Percentiles rank a stretch among this genome's conserved stretches.
phyloP scores from a whole-genome alignment of 805 yeast genomes.

The Saccharomycopsis sp. region DNA sequence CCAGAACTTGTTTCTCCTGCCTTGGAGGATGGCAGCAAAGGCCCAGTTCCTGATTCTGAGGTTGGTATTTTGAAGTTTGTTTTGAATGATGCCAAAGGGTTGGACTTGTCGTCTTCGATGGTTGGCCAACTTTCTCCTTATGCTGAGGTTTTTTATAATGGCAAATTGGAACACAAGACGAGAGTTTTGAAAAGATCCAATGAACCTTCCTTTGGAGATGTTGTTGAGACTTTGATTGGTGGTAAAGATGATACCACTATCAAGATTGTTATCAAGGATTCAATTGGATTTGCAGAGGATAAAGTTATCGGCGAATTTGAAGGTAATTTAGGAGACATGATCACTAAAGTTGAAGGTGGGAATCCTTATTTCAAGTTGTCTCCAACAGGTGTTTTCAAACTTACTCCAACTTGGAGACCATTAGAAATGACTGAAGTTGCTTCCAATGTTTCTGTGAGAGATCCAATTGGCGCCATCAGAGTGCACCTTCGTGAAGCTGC shows the following conservation, averaged over 20 bases:
- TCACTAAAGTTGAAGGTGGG: constrained; percentile 38
- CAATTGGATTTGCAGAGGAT: constrained; percentile 39
- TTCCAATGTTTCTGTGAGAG: constrained; percentile 35
- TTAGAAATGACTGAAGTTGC: constrained; percentile 45
- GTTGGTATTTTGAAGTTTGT: constrained; percentile 63
- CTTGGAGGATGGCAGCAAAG: constrained; percentile 23
- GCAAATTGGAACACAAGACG: constrained; percentile 43
- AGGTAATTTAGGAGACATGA: constrained; percentile 44
- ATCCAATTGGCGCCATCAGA: constrained; percentile 62
- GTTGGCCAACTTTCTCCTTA: constrained; percentile 44
- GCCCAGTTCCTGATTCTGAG: constrained; percentile 43
- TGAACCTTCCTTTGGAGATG: constrained; percentile 65
- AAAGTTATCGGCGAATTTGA: constrained; percentile 44
- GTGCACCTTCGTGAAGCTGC: constrained; percentile 46
- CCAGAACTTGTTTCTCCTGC: constrained; percentile 19
- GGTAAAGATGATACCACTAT: constrained; percentile 49
- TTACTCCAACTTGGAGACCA: constrained; percentile 65
- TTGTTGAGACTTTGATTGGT: constrained; percentile 51
- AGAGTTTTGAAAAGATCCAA: constrained; percentile 59
- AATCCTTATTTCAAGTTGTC: constrained; percentile 40
- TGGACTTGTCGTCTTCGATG: constrained; percentile 45
- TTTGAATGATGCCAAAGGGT: constrained; percentile 49
- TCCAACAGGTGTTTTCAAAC: constrained; percentile 46
- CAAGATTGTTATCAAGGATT: constrained; percentile 52
- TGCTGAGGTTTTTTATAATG: constrained; percentile 57